Conservation (phyloP, 371 early-diverging fungal species). For the Apophysomyces variabilis region DNA sequence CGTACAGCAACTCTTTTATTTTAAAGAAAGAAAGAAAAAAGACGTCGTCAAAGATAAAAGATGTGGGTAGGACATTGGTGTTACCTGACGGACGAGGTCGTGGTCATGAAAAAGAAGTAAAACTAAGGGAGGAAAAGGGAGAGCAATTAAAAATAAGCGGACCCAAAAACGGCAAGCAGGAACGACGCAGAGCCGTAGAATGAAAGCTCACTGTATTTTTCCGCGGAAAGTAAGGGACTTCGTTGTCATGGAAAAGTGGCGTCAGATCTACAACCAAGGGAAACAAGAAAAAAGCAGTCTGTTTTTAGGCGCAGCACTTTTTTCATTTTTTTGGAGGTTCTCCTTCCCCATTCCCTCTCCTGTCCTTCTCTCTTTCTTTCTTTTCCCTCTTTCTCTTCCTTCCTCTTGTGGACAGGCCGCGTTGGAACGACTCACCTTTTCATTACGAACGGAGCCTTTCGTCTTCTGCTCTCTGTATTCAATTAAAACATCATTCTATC, state of each 20-base stretch:
- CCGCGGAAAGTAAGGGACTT: background rate
- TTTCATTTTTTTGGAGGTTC: background rate
- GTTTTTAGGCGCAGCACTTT: slow-evolving; percentile 1
- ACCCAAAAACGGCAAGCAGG: slow-evolving; percentile 4
- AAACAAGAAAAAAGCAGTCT: background rate
- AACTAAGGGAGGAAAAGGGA: slow-evolving; percentile 13
- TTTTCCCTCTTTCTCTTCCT: background rate
- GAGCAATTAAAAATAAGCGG: slow-evolving; percentile 5
- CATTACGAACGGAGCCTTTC: background rate
- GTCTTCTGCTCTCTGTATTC: background rate
- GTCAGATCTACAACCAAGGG: background rate
- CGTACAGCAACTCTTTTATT: slow-evolving; percentile 32
- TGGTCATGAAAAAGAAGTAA: slow-evolving; percentile 13
- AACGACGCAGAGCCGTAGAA: background rate
- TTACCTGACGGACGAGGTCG: slow-evolving; percentile 30
- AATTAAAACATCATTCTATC: background rate
- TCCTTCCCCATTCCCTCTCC: background rate
- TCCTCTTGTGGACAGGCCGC: background rate
- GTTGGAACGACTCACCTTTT: background rate
- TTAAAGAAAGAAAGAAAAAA: background rate
- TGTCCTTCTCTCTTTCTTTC: background rate
- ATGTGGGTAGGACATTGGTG: slow-evolving; percentile 3
- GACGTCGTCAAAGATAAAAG: background rate
- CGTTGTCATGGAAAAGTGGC: slow-evolving; percentile 8
- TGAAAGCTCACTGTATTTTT: background rate